Evolutionary conservation across 331 rosid species (phyloP).

Genomic region (Cydonia oblonga): DNA sequence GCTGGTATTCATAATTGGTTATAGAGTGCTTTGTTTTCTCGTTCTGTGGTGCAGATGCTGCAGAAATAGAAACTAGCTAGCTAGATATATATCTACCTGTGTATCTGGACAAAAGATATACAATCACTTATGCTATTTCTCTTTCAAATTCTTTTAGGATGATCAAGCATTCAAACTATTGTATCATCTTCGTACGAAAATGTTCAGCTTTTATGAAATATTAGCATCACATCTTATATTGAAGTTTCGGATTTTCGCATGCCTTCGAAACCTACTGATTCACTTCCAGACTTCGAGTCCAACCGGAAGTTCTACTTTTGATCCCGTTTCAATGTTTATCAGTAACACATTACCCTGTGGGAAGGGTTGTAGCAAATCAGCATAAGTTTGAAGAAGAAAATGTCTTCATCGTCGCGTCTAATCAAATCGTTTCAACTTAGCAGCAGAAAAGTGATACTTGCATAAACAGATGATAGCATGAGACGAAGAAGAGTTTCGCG

Average conservation of each 20-base stretch:
- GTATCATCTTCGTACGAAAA: not conserved
- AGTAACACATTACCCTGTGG: no score
- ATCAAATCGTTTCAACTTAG: no score
- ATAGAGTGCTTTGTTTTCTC: slow-evolving; percentile 59
- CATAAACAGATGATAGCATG: not conserved
- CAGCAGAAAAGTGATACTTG: not conserved
- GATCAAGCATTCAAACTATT: not conserved
- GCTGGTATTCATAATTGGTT: slow-evolving; percentile 70
- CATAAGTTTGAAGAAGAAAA: no score
- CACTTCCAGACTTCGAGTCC: not conserved
- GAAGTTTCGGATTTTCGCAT: not conserved
- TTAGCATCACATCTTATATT: not conserved
- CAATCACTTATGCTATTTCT: not conserved
- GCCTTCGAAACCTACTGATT: not conserved
- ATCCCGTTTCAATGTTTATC: not conserved
- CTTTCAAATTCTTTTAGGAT: not conserved
- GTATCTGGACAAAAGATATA: not conserved
- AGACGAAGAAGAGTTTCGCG: not conserved
- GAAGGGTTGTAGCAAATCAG: no score
- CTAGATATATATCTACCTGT: not conserved
- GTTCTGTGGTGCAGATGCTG: slow-evolving; percentile 76
- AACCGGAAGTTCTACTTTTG: not conserved
- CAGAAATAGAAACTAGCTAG: slow-evolving; percentile 38
- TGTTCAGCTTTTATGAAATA: not conserved
- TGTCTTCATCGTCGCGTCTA: no score